Conservation (phyloP, 495 filamentous ascomycete species). For the Podospora sp. region DNA sequence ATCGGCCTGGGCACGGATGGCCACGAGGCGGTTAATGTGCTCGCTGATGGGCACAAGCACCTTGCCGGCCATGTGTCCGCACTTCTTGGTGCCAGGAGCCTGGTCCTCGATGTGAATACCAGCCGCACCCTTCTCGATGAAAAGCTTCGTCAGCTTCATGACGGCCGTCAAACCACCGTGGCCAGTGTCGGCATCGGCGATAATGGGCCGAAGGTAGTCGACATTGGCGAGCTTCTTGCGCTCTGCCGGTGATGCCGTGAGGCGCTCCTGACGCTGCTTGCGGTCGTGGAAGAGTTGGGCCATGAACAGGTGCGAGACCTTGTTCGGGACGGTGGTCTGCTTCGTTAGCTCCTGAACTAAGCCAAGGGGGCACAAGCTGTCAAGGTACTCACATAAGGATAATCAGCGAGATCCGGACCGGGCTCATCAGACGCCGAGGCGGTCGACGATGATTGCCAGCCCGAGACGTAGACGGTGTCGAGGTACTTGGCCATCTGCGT, state of each 20-base stretch:
- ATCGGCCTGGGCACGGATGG: slow-evolving; percentile 95
- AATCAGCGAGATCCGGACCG: slow-evolving; percentile 96
- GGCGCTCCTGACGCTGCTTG: slow-evolving; percentile 93
- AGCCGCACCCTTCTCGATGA: slow-evolving; percentile 94
- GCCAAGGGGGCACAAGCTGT: background rate
- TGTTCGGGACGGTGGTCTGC: slow-evolving; percentile 96
- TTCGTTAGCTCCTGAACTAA: background rate
- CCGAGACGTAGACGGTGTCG: slow-evolving; percentile 97
- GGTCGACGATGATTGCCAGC: slow-evolving; percentile 97
- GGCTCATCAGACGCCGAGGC: slow-evolving; percentile 93
- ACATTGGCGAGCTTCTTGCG: slow-evolving; percentile 76
- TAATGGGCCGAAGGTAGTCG: slow-evolving; percentile 94
- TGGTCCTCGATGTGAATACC: slow-evolving; percentile 99
- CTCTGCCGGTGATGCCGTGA: slow-evolving; percentile 73
- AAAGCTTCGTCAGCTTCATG: slow-evolving; percentile 99
- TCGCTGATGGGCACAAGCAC: slow-evolving; percentile 96
- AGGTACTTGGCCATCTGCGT: slow-evolving; percentile 99
- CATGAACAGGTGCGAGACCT: slow-evolving; percentile 95
- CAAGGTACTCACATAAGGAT: slow-evolving; percentile 74
- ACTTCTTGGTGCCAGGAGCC: slow-evolving; percentile 98
- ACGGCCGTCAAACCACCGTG: slow-evolving; percentile 96
- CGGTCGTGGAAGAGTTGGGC: slow-evolving; percentile 99
- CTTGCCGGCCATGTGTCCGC: slow-evolving; percentile 99
- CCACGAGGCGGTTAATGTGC: slow-evolving; percentile 97
- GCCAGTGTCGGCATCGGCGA: slow-evolving; percentile 96